Evolutionary conservation across 768 basidiomycete genomes (phyloP).

Genomic region (Calocybe gangraenosa): DNA sequence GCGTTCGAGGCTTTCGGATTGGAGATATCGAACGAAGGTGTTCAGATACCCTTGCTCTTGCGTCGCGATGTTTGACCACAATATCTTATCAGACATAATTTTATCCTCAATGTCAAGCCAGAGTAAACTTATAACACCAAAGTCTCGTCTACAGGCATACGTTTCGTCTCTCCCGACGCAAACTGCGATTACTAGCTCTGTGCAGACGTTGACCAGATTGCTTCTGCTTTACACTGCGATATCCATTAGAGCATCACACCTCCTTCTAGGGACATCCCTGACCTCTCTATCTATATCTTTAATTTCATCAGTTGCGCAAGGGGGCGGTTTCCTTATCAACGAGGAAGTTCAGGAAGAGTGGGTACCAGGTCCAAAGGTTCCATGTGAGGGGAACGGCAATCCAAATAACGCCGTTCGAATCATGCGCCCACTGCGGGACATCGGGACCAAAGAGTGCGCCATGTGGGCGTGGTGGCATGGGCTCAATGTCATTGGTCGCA

Average conservation of each 20-base stretch:
- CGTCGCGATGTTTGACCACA: background rate
- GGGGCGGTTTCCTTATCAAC: slow-evolving; percentile 65
- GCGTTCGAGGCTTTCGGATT: slow-evolving; percentile 30
- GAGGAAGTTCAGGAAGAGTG: slow-evolving; percentile 75
- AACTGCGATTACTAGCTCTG: slow-evolving; percentile 58
- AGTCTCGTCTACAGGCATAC: slow-evolving; percentile 40
- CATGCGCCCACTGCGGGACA: slow-evolving; percentile 64
- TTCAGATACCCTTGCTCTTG: slow-evolving; percentile 6
- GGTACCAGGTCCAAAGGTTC: slow-evolving; percentile 26
- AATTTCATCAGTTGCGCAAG: slow-evolving; percentile 72
- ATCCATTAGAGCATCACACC: slow-evolving; percentile 60
- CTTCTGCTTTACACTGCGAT: slow-evolving; percentile 65
- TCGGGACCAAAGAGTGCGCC: slow-evolving; percentile 76
- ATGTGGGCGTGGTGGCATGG: slow-evolving; percentile 74
- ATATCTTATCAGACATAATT: background rate
- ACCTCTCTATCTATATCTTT: slow-evolving; percentile 73
- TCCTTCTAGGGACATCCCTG: slow-evolving; percentile 75
- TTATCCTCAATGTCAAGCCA: slow-evolving; percentile 20
- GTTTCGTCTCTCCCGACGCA: slow-evolving; percentile 69
- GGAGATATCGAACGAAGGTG: slow-evolving; percentile 53
- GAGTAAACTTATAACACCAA: slow-evolving; percentile 13
- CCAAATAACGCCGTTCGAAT: slow-evolving; percentile 37
- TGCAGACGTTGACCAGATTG: slow-evolving; percentile 60
- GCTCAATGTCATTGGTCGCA: slow-evolving; percentile 48
- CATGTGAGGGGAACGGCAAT: slow-evolving; percentile 10